Evolutionary conservation across 2,329 filamentous ascomycete genomes (phyloP).

Genomic region (Cladorrhinum sp.): DNA sequence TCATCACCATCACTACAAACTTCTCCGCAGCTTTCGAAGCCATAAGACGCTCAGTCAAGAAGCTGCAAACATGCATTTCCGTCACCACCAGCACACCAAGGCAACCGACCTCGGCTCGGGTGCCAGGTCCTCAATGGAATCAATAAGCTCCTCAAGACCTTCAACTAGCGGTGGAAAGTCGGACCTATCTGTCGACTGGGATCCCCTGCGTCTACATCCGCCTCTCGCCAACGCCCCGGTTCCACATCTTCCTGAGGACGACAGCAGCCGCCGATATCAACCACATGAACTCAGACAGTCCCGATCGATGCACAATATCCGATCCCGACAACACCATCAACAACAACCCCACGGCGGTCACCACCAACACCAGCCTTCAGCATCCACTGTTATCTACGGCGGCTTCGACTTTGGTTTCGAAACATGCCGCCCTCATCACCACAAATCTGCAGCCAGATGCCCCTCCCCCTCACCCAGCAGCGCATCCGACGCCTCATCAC

Average conservation of each 20-base stretch:
- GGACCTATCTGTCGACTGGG: conserved; percentile 31
- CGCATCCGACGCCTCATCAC: conserved; percentile 6
- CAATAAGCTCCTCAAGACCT: conserved; percentile 16
- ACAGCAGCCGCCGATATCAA: conserved; percentile 13
- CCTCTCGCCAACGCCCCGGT: conserved; percentile 21
- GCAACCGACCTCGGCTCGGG: conserved; percentile 24
- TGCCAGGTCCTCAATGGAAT: conserved; percentile 23
- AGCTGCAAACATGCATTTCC: conserved; percentile 6
- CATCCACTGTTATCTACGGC: conserved; percentile 29
- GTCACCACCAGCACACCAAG: conserved; percentile 15
- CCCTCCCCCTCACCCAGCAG: conserved; percentile 22
- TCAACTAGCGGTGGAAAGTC: conserved; percentile 24
- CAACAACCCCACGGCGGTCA: conserved; percentile 6
- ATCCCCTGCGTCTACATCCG: conserved; percentile 36
- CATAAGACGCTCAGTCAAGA: conserved; percentile 21
- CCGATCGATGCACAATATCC: conserved; percentile 17
- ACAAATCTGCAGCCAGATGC: conserved; percentile 1
- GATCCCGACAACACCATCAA: not conserved
- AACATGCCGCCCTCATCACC: not conserved
- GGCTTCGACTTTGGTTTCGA: conserved; percentile 37
- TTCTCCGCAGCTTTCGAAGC: conserved; percentile 28
- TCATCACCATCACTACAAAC: conserved; percentile 14
- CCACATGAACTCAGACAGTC: conserved; percentile 21
- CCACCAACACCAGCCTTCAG: conserved; percentile 12
- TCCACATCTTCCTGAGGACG: conserved; percentile 16